These are phyloP conservation scores for Zygosaccharomyces gambellarensis DNA, from an alignment of 805 yeast genomes.

Conservation along the genomic window DNA sequence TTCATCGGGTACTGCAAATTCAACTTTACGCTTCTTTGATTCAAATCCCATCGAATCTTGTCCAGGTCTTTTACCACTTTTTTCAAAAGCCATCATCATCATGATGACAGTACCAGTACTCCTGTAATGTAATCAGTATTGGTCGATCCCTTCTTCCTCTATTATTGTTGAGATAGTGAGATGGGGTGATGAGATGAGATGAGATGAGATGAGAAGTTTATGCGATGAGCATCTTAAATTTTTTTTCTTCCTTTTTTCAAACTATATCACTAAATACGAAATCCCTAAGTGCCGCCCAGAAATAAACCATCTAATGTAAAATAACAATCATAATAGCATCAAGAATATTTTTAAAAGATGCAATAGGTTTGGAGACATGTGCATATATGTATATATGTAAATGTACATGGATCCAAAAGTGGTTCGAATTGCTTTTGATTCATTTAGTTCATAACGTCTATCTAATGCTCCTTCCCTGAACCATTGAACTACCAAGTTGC, in stretches of 20 bases:
- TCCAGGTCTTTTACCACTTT: slow-evolving; percentile 23
- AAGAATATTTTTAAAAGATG: not conserved
- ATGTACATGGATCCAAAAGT: too few species aligned
- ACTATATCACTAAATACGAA: not conserved
- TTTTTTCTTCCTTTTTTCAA: slow-evolving; percentile 9
- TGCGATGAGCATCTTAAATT: slow-evolving; percentile 16
- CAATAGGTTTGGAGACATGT: not conserved
- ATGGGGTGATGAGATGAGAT: not conserved
- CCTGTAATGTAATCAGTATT: not conserved
- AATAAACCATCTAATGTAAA: not conserved
- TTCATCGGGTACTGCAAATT: slow-evolving; percentile 19
- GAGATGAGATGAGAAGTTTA: not conserved
- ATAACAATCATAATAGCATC: not conserved
- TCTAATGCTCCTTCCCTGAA: slow-evolving; percentile 32
- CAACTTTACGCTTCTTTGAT: slow-evolving; percentile 32
- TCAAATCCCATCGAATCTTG: slow-evolving; percentile 15
- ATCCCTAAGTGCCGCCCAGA: not conserved
- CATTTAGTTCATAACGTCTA: slow-evolving; percentile 1
- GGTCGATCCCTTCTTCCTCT: not conserved
- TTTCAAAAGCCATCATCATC: slow-evolving; percentile 33
- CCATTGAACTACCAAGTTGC: slow-evolving; percentile 38
- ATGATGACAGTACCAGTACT: not conserved
- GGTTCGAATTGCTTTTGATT: too few species aligned
- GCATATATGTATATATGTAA: not conserved
- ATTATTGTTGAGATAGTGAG: not conserved